Evolutionary conservation across 1,284 basidiomycete species (phyloP).

Genomic region (Austropuccinia psidii): DNA sequence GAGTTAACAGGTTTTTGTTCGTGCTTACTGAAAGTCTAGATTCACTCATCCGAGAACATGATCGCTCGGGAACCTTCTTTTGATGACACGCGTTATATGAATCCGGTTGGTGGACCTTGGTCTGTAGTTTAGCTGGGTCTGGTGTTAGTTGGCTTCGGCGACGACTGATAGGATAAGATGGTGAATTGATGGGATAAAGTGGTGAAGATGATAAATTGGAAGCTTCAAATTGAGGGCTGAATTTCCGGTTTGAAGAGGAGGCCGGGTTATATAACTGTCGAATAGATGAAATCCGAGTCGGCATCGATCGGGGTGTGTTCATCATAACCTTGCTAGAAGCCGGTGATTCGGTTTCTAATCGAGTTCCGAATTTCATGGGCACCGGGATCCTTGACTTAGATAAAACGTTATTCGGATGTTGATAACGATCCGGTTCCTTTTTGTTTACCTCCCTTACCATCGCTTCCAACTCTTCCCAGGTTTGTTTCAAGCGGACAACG

Average conservation of each 20-base stretch:
- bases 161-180: neutral
- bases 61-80: neutral
- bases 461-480: constrained; percentile 22
- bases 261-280: too few species aligned
- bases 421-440: neutral
- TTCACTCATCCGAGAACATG: constrained; percentile 11
- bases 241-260: neutral
- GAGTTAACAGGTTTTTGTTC: neutral
- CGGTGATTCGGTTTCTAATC: neutral
- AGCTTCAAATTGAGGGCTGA: neutral
- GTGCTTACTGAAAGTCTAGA: neutral
- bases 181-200: neutral
- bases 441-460: constrained; percentile 18
- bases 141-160: neutral
- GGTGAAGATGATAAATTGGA: neutral
- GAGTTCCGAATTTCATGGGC: neutral
- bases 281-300: too few species aligned
- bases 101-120: neutral
- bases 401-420: neutral
- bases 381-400: neutral
- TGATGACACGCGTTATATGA: neutral
- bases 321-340: too few species aligned
- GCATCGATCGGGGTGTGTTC: too few species aligned
- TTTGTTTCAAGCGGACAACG: constrained; percentile 3
- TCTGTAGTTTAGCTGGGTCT: neutral